Evolutionary conservation across 768 basidiomycete species (phyloP).

Genomic region (Suillus weaverae): DNA sequence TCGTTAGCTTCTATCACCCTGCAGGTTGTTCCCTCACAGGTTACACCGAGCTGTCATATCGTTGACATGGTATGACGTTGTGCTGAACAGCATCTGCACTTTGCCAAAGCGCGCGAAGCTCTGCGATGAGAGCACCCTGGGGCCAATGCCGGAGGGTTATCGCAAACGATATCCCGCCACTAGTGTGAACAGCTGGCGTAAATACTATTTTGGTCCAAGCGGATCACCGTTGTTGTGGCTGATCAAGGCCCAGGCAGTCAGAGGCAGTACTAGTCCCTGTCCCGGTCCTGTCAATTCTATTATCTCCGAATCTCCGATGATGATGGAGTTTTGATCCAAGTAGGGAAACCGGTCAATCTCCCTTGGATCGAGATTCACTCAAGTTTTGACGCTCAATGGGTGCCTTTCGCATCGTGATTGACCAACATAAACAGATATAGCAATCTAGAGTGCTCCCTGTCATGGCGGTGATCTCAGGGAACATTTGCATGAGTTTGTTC

Average conservation of each 20-base stretch:
- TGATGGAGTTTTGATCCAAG: neutral
- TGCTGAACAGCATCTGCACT: neutral
- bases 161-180: neutral
- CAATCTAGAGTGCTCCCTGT: slow-evolving; percentile 8
- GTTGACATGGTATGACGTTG: neutral
- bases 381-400: neutral
- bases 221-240: neutral
- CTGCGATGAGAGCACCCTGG: neutral
- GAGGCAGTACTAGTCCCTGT: neutral
- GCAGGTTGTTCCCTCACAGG: too few relatives aligned
- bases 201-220: neutral
- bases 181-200: neutral
- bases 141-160: neutral
- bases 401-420: slow-evolving; percentile 5
- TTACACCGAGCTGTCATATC: neutral
- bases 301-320: slow-evolving; percentile 6
- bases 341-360: slow-evolving; percentile 11
- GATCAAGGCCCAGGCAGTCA: too few relatives aligned
- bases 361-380: slow-evolving; percentile 6
- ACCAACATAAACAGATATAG: neutral
- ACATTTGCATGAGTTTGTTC: slow-evolving; percentile 3
- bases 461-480: neutral
- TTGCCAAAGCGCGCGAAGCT: neutral
- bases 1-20: too few relatives aligned
- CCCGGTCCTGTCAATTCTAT: neutral